Evolutionary conservation across 768 basidiomycete genomes (phyloP).

Genomic region (Amanita muscaria): DNA sequence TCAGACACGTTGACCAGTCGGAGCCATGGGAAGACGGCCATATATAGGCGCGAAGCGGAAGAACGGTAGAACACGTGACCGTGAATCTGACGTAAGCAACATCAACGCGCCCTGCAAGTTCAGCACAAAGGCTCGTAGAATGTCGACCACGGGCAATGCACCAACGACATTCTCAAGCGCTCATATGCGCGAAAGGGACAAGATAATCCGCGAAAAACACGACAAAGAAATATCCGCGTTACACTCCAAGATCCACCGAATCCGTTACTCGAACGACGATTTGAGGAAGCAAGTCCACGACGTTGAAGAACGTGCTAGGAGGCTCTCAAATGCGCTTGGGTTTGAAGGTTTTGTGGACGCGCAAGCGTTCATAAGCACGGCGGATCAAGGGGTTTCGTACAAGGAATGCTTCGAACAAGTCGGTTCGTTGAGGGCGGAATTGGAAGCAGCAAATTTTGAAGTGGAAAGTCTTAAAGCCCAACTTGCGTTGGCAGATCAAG

Average conservation of each 20-base stretch:
- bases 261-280: constrained; percentile 26
- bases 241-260: constrained; percentile 24
- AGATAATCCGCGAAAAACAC: constrained; percentile 25
- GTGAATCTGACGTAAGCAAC: constrained; percentile 3
- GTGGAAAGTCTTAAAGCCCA: constrained; percentile 16
- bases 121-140: background rate
- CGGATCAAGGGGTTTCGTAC: constrained; percentile 26
- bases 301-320: constrained; percentile 24
- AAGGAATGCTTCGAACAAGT: constrained; percentile 28
- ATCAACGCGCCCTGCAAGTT: background rate
- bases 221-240: constrained; percentile 22
- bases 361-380: constrained; percentile 29
- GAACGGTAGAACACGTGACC: no score
- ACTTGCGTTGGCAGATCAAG: constrained; percentile 17
- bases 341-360: constrained; percentile 36
- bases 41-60: no score
- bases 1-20: no score
- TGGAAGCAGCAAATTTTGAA: constrained; percentile 17
- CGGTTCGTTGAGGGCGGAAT: constrained; percentile 22
- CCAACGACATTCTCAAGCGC: constrained; percentile 26
- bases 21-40: no score
- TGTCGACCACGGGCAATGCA: no score
- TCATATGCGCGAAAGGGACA: constrained; percentile 28
- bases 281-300: constrained; percentile 31
- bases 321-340: constrained; percentile 35